Evolutionary conservation across 2,329 filamentous ascomycete genomes (phyloP), one percentile per base, ranked within the genome.

Genomic region (Diaporthe batatas): DNA sequence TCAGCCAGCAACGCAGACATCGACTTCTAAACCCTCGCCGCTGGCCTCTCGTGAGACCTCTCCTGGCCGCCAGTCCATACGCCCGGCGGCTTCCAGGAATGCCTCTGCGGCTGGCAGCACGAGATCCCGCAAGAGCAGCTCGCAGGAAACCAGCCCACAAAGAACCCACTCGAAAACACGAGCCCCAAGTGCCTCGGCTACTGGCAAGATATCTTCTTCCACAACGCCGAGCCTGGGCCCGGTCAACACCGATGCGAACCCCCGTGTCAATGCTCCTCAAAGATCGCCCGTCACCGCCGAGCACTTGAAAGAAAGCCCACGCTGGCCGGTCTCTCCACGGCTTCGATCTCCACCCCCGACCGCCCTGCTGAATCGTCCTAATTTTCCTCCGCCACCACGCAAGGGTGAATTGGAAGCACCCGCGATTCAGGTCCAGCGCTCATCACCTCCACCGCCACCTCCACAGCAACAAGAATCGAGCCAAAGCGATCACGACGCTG

Each of bases 321-420:
- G 92, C 82, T 96, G 93, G 93, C 93, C 94, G 34, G 84, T 92
- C 74, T 95, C 93, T 59, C 93, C 94, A 58, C 89, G 93, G 75
- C 81, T 96, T 75, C 93, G 92, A 80, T 95, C 94, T 10, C 94
- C 94, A 70, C 93, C 94, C 25, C 93, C 93, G 16, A 39, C 68
- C 29, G 42, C 68, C 44, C 79, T 84, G 69, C 79, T 85, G 71
- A 85, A 83, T 78, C 86, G 84, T 74, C 84, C 83, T 76, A 85
- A 83, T 67, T 82, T 82, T 76, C 84, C 81, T 70, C 82, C 83
- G 64, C 83, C 81, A 54, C 83, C 81, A 53, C 84, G 85, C 75
- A 86, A 83, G 77, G 83, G 78, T 76, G 89, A 90, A 36, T 84
- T 81, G 75, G 88, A 90, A 67, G 74, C 85, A 21, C 87, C 88